Evolutionary conservation across 768 basidiomycete species (phyloP), one percentile per base, ranked within the genome.

Genomic region (Wakefieldia striispora): DNA sequence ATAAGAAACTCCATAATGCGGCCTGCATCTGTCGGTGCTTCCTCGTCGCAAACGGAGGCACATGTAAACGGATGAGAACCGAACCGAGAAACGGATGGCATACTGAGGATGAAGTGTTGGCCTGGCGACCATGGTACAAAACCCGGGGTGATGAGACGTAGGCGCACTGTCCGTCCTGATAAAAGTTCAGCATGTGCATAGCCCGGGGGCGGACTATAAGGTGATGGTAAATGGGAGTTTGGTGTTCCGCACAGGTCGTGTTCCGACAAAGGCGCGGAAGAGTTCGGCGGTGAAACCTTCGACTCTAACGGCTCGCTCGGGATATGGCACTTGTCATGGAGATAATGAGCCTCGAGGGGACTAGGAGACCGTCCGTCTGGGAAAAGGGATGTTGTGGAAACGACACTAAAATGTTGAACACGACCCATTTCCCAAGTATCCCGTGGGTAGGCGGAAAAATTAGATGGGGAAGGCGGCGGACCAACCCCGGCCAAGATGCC

Each of bases 51-150:
- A 24, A 83, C 70, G 29, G 81, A 80, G 20, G 79, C 81, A 51
- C 79, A 79, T 0, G 89, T 89, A 66, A 89, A 91, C 3, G 88
- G 88, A 58, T 91, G 88, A 4, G 79, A 75, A 21, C 79, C 76
- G 58, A 83, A 72, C 29, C 68, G 71, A 3, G 83, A 82, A 23
- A 91, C 70, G 26, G 76, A 75, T 0, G 89, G 88, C 17, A 89
- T 73, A 44, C 73, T 79, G 51, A 91, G 72, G 20, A 86, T 73
- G 57, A 90, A 81, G 64, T 88, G 84, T 64, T 91, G 89, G n/a
- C 88, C 89, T 3, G 88, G 82, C 1, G 81, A 76, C 88, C 88
- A 91, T 0, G 73, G 64, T 42, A 86, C 62, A 43, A 74, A 76
- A 2, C 77, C 75, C 0, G 82, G 75, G 0, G 84, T 73, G 47